A percentile compares a stretch with the other conserved stretches of the same genome.
phyloP scores from a whole-genome alignment of 495 filamentous ascomycete species.

The Physcia stellaris region DNA sequence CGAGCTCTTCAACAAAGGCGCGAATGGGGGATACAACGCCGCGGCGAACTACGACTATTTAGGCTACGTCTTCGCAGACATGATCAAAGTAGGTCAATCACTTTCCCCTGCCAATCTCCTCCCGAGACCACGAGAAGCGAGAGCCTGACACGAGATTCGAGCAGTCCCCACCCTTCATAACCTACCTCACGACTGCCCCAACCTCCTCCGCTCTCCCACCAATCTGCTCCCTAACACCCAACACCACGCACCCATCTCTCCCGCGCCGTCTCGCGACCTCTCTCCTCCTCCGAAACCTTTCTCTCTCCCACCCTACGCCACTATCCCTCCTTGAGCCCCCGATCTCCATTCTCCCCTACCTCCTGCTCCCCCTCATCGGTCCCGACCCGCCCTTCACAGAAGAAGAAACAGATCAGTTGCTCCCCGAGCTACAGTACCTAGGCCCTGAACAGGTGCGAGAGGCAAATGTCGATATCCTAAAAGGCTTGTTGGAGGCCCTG shows the following conservation, averaged over 20 bases:
- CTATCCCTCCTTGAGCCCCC: conserved; percentile 27
- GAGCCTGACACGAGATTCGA: too few relatives aligned
- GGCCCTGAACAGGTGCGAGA: conserved; percentile 81
- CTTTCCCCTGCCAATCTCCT: conserved; percentile 7
- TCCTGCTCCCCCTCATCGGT: conserved; percentile 57
- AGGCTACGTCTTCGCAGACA: conserved; percentile 82
- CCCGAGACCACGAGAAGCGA: too few relatives aligned
- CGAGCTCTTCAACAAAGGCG: conserved; percentile 88
- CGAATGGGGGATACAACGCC: conserved; percentile 67
- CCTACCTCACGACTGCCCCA: conserved; percentile 82
- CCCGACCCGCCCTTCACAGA: conserved; percentile 42
- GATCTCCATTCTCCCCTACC: conserved; percentile 64
- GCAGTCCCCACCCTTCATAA: too few relatives aligned
- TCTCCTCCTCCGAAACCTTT: conserved; percentile 80
- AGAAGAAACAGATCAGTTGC: conserved; percentile 63
- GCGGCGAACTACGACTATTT: conserved; percentile 85
- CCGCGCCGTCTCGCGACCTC: conserved; percentile 79
- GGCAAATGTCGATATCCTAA: conserved; percentile 54
- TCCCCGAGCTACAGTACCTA: conserved; percentile 75
- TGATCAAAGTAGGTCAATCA: conserved; percentile 46
- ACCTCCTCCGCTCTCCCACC: conserved; percentile 60
- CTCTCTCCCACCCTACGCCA: conserved; percentile 43
- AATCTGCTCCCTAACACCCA: conserved; percentile 24
- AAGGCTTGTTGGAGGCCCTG: conserved; percentile 79
- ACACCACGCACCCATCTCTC: conserved; percentile 49